Percentiles rank a stretch among this genome's conserved stretches.
Evolutionary conservation across 192 early-diverging fungal genomes (phyloP).

Genomic region (Mortierella claussenii): DNA sequence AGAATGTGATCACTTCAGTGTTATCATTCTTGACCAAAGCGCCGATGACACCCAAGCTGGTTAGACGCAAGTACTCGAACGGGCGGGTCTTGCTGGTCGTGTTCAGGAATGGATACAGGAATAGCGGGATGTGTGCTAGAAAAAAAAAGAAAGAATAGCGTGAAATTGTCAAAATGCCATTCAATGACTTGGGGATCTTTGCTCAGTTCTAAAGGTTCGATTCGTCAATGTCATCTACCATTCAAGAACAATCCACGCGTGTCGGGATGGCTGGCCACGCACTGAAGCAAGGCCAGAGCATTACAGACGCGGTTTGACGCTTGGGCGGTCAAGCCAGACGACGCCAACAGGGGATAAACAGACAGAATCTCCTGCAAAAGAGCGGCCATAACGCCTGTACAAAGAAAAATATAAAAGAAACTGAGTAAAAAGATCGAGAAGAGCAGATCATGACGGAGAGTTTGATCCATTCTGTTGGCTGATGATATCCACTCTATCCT

Average conservation of each 20-base stretch:
- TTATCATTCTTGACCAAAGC: conserved; percentile 98
- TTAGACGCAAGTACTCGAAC: conserved; percentile 95
- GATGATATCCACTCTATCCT: too few species aligned
- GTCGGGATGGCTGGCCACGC: conserved; percentile 94
- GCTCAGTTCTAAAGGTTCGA: too few species aligned
- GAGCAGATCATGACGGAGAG: too few species aligned
- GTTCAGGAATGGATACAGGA: conserved; percentile 98
- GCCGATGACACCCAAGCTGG: conserved; percentile 95
- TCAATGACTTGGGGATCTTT: too few species aligned
- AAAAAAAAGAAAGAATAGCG: not conserved
- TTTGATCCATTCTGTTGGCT: too few species aligned
- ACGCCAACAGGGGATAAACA: conserved; percentile 92
- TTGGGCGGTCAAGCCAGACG: conserved; percentile 86
- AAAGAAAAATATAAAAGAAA: not conserved
- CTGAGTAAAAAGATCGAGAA: not conserved
- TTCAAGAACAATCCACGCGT: conserved; percentile 85
- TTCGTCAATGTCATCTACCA: too few species aligned
- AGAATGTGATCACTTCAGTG: conserved; percentile 94
- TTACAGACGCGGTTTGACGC: conserved; percentile 97
- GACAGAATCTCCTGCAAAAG: conserved; percentile 95
- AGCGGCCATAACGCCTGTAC: conserved; percentile 88
- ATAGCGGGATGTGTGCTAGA: conserved; percentile 92
- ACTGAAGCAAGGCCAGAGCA: conserved; percentile 93
- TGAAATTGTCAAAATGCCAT: too few species aligned
- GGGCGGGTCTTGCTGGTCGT: conserved; percentile 94